Evolutionary conservation across 2,329 filamentous ascomycete genomes (phyloP).

Genomic region (Calonectria pseudoturangicola): DNA sequence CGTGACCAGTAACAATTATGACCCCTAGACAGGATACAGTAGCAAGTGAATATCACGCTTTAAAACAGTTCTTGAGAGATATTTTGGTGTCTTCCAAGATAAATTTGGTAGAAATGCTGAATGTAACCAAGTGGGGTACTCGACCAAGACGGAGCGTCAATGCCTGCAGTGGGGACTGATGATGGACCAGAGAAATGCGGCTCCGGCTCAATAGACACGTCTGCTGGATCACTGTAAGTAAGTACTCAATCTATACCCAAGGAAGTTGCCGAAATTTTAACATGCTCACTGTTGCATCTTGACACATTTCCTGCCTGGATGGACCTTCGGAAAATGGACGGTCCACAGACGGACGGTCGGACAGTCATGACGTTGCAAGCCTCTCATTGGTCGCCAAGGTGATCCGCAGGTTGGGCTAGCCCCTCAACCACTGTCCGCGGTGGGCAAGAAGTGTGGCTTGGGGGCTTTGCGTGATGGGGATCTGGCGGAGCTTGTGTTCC

Average conservation of each 20-base stretch:
- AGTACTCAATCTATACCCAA: neutral
- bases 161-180: neutral
- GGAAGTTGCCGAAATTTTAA: neutral
- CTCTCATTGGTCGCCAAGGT: neutral
- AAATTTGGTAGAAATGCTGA: neutral
- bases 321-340: constrained; percentile 10
- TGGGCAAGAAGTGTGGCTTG: constrained; percentile 12
- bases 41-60: neutral
- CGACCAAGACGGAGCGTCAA: neutral
- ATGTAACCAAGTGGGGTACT: neutral
- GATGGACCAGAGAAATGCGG: no score
- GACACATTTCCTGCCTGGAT: neutral
- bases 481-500: constrained; percentile 5
- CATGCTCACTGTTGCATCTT: no score
- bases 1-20: neutral
- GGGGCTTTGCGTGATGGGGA: neutral
- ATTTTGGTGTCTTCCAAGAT: neutral
- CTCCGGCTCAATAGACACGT: no score
- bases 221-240: no score
- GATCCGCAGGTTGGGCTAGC: neutral
- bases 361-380: constrained; percentile 1
- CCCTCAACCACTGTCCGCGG: constrained; percentile 11
- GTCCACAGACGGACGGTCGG: constrained; percentile 15
- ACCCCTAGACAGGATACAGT: no score
- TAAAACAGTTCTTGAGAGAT: neutral